Evolutionary conservation across 352 stramenopile genomes (phyloP).

Genomic region (Globisporangium mamillatum): DNA sequence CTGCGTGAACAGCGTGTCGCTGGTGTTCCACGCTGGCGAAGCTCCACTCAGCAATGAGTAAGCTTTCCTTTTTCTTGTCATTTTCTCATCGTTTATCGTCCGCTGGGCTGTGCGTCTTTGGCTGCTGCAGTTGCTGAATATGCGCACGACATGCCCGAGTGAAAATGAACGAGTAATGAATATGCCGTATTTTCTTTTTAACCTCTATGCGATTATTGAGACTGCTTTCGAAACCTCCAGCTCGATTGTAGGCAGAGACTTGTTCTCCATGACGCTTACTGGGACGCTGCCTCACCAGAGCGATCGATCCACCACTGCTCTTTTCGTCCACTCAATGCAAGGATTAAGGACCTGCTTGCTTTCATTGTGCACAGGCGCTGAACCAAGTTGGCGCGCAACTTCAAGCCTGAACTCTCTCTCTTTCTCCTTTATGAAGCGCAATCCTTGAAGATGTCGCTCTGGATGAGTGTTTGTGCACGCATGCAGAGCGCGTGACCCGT

Average conservation of each 20-base stretch:
- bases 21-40: constrained; percentile 79
- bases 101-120: not conserved
- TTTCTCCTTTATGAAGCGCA: not conserved
- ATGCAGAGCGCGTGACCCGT: not conserved
- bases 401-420: not conserved
- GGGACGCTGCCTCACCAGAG: not conserved
- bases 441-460: not conserved
- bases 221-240: not conserved
- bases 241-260: not conserved
- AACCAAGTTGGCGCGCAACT: not conserved
- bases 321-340: not conserved
- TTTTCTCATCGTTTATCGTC: not conserved
- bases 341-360: not conserved
- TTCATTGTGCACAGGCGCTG: not conserved
- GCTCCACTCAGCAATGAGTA: constrained; percentile 33
- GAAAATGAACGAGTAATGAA: constrained; percentile 1
- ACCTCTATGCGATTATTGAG: not conserved
- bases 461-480: not conserved
- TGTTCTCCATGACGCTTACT: not conserved
- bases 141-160: not conserved
- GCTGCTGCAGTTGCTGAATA: not conserved
- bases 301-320: not conserved
- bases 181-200: not conserved
- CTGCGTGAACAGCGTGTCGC: constrained; percentile 90
- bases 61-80: not conserved